phyloP scores from a whole-genome alignment of 192 early-diverging fungal species.

The Podila verticillata region DNA sequence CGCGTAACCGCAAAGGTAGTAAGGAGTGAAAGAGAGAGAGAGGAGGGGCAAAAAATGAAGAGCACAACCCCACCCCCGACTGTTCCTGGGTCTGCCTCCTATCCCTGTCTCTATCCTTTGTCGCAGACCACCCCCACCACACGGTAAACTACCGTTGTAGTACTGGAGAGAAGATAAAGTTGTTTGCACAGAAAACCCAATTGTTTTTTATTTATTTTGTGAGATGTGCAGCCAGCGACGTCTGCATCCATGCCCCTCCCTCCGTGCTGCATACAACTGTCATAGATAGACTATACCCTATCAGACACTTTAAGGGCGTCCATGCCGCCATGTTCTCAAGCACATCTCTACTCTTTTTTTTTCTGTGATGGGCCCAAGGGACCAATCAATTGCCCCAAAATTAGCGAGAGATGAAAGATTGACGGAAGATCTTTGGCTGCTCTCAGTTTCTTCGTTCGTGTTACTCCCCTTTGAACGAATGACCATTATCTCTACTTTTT shows the following conservation, averaged over 20 bases:
- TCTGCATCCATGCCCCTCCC: no score
- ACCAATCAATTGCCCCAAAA: no score
- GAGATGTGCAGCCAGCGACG: no score
- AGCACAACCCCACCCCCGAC: not conserved
- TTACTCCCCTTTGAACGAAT: not conserved
- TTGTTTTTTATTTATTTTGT: no score
- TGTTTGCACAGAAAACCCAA: no score
- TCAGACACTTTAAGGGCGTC: not conserved
- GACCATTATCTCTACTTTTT: no score
- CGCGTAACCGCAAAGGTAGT: no score
- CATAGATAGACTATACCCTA: not conserved
- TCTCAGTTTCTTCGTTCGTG: not conserved
- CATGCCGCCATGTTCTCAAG: constrained; percentile 2
- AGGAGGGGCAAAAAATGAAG: no score
- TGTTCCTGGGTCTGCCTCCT: not conserved
- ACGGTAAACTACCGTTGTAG: no score
- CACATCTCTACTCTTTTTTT: not conserved
- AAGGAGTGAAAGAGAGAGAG: no score
- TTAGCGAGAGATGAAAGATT: not conserved
- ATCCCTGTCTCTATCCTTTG: not conserved
- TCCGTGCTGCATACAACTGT: not conserved
- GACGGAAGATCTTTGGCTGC: not conserved
- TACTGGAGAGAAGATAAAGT: no score
- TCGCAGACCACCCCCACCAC: no score
- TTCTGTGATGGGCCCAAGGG: not conserved